These are phyloP conservation scores for Aspergillus sclerotioniger DNA, from an alignment of 495 filamentous ascomycete species.

Conservation along the genomic window DNA sequence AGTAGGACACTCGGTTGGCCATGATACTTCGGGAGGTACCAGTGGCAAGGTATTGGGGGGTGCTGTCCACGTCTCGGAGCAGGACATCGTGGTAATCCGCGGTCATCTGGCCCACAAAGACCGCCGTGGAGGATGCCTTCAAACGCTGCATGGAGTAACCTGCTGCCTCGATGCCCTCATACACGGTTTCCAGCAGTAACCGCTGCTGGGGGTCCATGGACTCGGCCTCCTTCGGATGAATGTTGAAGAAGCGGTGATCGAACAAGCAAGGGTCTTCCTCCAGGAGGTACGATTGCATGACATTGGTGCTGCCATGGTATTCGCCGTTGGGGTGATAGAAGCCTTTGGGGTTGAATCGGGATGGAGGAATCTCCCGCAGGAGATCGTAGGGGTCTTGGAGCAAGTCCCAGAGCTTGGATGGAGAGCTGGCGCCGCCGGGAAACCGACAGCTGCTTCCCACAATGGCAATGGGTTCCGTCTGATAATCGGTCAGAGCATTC, in stretches of 20 bases:
- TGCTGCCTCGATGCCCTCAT: slow-evolving; percentile 54
- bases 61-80: slow-evolving; percentile 26
- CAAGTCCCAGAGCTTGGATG: background rate
- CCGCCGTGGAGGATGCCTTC: slow-evolving; percentile 45
- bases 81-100: slow-evolving; percentile 42
- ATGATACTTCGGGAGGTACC: slow-evolving; percentile 9
- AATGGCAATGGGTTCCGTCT: background rate
- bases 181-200: slow-evolving; percentile 53
- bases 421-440: background rate
- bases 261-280: slow-evolving; percentile 19
- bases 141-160: slow-evolving; percentile 36
- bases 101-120: slow-evolving; percentile 44
- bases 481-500: too few species aligned
- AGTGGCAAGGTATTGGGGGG: background rate
- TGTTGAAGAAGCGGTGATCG: slow-evolving; percentile 53
- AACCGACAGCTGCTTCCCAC: background rate
- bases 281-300: background rate
- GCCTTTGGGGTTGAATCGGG: slow-evolving; percentile 37
- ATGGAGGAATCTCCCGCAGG: slow-evolving; percentile 6
- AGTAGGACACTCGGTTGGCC: slow-evolving; percentile 43
- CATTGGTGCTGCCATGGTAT: background rate
- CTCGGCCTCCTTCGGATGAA: slow-evolving; percentile 48
- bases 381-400: background rate
- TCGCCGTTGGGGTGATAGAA: slow-evolving; percentile 30
- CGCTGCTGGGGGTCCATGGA: slow-evolving; percentile 44